Evolutionary conservation across 108 stramenopile species (phyloP), one percentile per base, ranked within the genome.

Genomic region (Nitzschia sp.): DNA sequence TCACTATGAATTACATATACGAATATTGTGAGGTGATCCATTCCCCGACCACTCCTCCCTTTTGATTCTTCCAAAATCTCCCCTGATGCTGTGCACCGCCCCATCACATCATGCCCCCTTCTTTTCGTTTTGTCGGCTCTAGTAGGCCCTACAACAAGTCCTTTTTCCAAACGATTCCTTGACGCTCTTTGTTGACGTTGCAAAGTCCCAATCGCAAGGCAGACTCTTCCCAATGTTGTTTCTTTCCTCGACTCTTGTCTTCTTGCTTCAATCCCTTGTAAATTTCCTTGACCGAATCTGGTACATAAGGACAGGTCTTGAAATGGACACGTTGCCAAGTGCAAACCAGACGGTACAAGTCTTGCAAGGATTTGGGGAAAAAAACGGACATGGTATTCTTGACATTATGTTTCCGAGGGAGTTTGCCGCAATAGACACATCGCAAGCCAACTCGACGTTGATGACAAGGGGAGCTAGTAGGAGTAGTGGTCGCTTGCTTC

Each of bases 291-390:
- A 84, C 39, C 0, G 64, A 72, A 9, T 55, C 62, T 15, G 87
- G 87, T 24, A 88, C 74, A 41, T 82, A 60, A 0, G 57, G 68
- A 65, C 87, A 88, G 10, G 44, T 43, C 56, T 73, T 71, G 67
- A 86, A 86, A 67, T 88, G 87, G 56, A 85, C 80, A 0, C 85
- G 60, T 51, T 76, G 79, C 79, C 79, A 80, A 48, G 79, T 75
- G 40, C 73, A 75, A 6, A 80, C 79, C 7, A 57, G 41, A 8
- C 73, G 63, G 25, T 80, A 80, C 50, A 80, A 41, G 40, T 80
- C 79, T 42, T 75, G 50, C 1, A 80, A 24, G 26, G 73, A 74
- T 64, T 80, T 80, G 12, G 79, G 79, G 37, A 57, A 80, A 57
- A 80, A 80, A 6, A 58, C 71, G 46, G 54, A 57, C 79, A 80